Percentiles rank a stretch among this genome's conserved stretches.
Evolutionary conservation across 2,329 filamentous ascomycete genomes (phyloP).

Genomic region (Knoxdaviesia proteae): DNA sequence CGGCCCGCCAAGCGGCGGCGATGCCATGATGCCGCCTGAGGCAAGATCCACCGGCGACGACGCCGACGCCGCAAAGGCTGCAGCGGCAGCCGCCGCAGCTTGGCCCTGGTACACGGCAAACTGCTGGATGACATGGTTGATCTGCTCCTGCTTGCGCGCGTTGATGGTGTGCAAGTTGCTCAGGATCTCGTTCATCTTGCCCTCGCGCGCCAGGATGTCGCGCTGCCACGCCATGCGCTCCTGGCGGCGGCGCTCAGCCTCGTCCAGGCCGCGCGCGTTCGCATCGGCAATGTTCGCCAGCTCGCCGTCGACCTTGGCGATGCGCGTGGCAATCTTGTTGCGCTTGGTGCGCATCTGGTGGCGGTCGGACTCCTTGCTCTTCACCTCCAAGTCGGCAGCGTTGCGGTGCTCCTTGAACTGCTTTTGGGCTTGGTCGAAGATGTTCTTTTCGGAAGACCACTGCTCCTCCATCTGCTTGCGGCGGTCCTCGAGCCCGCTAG

Average conservation of each 20-base stretch:
- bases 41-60: background rate
- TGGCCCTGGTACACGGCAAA: slow-evolving; percentile 4
- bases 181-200: slow-evolving; percentile 19
- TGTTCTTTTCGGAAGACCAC: slow-evolving; percentile 32
- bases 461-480: slow-evolving; percentile 32
- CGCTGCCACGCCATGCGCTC: slow-evolving; percentile 25
- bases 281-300: slow-evolving; percentile 49
- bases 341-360: slow-evolving; percentile 42
- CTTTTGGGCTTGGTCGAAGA: slow-evolving; percentile 36
- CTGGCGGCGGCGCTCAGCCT: slow-evolving; percentile 37
- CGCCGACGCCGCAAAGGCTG: background rate
- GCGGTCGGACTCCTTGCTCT: slow-evolving; percentile 42
- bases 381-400: slow-evolving; percentile 39
- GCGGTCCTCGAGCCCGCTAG: slow-evolving; percentile 36
- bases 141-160: slow-evolving; percentile 18
- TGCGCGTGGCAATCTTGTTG: slow-evolving; percentile 51
- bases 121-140: slow-evolving; percentile 16
- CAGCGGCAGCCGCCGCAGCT: slow-evolving; percentile 1
- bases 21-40: background rate
- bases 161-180: slow-evolving; percentile 15
- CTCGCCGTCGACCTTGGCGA: slow-evolving; percentile 53
- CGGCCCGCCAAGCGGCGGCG: no score
- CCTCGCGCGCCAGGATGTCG: slow-evolving; percentile 23
- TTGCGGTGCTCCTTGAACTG: slow-evolving; percentile 36
- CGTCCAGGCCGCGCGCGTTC: slow-evolving; percentile 42